These are phyloP conservation scores for Linanthus parryae DNA, from an alignment of 148 eudicot genomes.

Conservation along the genomic window DNA sequence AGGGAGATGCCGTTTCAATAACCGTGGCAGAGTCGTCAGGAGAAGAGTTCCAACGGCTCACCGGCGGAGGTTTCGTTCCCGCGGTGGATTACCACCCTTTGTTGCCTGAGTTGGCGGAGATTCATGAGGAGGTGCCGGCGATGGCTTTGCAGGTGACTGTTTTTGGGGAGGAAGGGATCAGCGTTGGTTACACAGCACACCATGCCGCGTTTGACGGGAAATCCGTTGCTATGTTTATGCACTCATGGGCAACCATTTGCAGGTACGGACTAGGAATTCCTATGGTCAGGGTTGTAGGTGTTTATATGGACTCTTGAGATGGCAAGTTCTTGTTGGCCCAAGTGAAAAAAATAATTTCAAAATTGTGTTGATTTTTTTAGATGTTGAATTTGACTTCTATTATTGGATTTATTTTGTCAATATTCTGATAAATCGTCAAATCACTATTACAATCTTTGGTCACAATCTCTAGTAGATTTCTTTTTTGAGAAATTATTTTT, in stretches of 20 bases:
- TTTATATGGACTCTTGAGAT: background rate
- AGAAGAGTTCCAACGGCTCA: background rate
- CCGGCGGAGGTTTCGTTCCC: background rate
- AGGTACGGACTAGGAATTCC: no score
- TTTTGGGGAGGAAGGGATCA: background rate
- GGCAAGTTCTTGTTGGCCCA: no score
- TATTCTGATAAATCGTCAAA: no score
- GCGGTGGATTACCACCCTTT: background rate
- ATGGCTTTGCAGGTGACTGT: background rate
- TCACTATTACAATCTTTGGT: no score
- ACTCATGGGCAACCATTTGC: background rate
- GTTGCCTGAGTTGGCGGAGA: conserved; percentile 5
- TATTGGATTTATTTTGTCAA: no score
- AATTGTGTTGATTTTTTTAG: no score
- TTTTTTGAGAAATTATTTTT: no score
- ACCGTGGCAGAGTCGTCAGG: background rate
- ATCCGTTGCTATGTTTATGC: background rate
- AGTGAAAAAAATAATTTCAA: no score
- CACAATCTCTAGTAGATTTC: no score
- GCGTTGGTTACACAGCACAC: background rate
- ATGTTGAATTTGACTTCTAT: no score
- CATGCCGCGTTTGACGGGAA: conserved; percentile 4
- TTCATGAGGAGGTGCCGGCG: background rate
- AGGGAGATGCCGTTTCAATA: background rate
- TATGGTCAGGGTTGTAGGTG: background rate